These are phyloP conservation scores for Panicum virgatum DNA, from an alignment of 202 grass and related monocot genomes.

Conservation along the genomic window DNA sequence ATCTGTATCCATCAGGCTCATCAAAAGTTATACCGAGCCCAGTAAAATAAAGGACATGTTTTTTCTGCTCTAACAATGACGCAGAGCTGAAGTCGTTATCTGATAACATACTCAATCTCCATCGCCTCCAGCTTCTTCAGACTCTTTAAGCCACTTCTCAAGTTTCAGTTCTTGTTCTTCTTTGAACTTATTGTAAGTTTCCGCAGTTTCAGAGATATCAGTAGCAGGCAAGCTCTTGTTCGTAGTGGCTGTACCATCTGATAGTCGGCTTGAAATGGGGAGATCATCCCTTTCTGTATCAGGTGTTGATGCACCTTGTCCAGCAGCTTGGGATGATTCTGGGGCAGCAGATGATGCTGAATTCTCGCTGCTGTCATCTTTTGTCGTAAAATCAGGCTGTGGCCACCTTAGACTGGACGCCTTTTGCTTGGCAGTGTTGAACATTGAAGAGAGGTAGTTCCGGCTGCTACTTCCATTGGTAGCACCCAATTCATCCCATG, in stretches of 20 bases:
- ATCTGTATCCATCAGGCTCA: conserved; percentile 11
- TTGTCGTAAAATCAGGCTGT: conserved; percentile 38
- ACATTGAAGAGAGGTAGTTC: conserved; percentile 74
- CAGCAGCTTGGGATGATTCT: conserved; percentile 28
- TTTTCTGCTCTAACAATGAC: background rate
- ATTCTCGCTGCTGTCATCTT: conserved; percentile 30
- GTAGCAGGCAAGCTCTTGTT: conserved; percentile 22
- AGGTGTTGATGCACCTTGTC: conserved; percentile 12
- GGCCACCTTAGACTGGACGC: conserved; percentile 66
- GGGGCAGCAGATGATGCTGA: conserved; percentile 32
- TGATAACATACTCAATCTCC: conserved; percentile 9
- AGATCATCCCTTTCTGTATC: conserved; percentile 46
- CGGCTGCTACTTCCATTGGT: conserved; percentile 51
- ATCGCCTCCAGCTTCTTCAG: conserved; percentile 33
- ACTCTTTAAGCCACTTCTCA: conserved; percentile 61
- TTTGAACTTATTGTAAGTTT: conserved; percentile 76
- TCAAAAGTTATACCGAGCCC: background rate
- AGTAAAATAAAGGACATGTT: background rate
- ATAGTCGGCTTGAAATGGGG: conserved; percentile 35
- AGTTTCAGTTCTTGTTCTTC: conserved; percentile 74
- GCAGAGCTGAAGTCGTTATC: background rate
- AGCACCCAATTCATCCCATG: conserved; percentile 22
- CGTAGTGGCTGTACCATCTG: conserved; percentile 31
- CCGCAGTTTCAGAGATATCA: conserved; percentile 41
- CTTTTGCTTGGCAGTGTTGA: conserved; percentile 84